Conservation (phyloP, 805 yeast species). For the Zygosaccharomyces kombuchaensis region DNA sequence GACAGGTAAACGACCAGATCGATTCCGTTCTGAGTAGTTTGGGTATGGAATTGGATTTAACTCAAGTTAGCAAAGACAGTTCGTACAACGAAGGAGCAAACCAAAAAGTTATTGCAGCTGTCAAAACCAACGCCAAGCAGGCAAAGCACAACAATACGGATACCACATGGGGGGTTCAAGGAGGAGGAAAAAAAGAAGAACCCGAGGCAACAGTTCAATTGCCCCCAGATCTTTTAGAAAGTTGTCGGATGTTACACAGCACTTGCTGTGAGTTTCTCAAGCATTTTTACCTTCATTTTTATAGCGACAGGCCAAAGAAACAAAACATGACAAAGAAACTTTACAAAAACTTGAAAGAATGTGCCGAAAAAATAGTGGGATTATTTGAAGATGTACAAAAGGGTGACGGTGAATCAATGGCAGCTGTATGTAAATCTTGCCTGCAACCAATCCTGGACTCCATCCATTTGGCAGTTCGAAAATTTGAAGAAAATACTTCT, state of each 20-base stretch:
- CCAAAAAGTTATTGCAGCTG: slow-evolving; percentile 43
- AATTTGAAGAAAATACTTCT: slow-evolving; percentile 38
- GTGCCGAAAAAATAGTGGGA: slow-evolving; percentile 40
- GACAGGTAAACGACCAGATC: slow-evolving; percentile 11
- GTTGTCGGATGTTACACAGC: slow-evolving; percentile 57
- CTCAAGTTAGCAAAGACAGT: slow-evolving; percentile 22
- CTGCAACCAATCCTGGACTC: slow-evolving; percentile 45
- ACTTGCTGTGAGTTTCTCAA: slow-evolving; percentile 71
- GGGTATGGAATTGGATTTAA: slow-evolving; percentile 27
- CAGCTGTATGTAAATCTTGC: slow-evolving; percentile 30
- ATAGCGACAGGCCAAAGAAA: slow-evolving; percentile 44
- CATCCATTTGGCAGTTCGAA: slow-evolving; percentile 42
- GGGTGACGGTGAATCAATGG: slow-evolving; percentile 30
- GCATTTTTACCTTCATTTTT: slow-evolving; percentile 69
- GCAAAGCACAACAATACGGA: slow-evolving; percentile 37
- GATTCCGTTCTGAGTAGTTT: slow-evolving; percentile 17
- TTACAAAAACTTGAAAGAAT: slow-evolving; percentile 44
- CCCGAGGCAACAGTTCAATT: slow-evolving; percentile 33
- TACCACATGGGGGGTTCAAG: slow-evolving; percentile 24
- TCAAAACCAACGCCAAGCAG: slow-evolving; percentile 52
- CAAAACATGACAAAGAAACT: slow-evolving; percentile 43
- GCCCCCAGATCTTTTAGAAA: slow-evolving; percentile 42
- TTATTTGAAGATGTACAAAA: slow-evolving; percentile 28
- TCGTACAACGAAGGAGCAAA: slow-evolving; percentile 31
- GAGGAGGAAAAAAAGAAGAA: slow-evolving; percentile 22